Percentiles rank a stretch among this genome's conserved stretches.
Conservation (phyloP, 768 basidiomycete species). For the Rhizopogon vinicolor region DNA sequence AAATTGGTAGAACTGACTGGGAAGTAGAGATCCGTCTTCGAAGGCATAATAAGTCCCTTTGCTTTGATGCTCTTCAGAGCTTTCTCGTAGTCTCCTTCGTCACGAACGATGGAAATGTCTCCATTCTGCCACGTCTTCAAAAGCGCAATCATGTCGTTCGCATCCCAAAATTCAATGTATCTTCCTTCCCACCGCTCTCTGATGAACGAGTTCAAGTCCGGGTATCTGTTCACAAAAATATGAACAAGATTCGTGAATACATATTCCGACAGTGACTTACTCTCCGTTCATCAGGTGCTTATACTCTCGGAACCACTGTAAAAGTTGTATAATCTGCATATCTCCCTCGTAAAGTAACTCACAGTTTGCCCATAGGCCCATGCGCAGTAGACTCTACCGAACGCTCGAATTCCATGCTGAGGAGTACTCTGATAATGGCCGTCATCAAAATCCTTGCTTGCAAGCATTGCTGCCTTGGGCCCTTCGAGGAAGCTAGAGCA, state of each 20-base stretch:
- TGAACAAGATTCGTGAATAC: background rate
- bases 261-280: slow-evolving; percentile 19
- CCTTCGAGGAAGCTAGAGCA: slow-evolving; percentile 53
- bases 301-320: slow-evolving; percentile 53
- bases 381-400: slow-evolving; percentile 52
- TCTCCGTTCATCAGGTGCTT: slow-evolving; percentile 37
- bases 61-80: slow-evolving; percentile 42
- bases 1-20: slow-evolving; percentile 32
- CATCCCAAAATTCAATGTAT: slow-evolving; percentile 44
- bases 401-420: slow-evolving; percentile 49
- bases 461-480: slow-evolving; percentile 47
- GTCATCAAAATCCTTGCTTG: slow-evolving; percentile 50
- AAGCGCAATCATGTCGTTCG: slow-evolving; percentile 49
- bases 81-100: slow-evolving; percentile 40
- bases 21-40: slow-evolving; percentile 58
- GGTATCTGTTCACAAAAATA: slow-evolving; percentile 29
- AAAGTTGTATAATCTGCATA: background rate
- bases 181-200: slow-evolving; percentile 47
- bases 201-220: slow-evolving; percentile 44
- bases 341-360: slow-evolving; percentile 9
- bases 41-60: slow-evolving; percentile 54
- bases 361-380: slow-evolving; percentile 61
- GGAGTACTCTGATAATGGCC: slow-evolving; percentile 49
- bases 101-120: slow-evolving; percentile 43
- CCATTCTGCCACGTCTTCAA: slow-evolving; percentile 48